These are phyloP conservation scores for Sordariomycetes sp. DNA, from an alignment of 2,329 filamentous ascomycete genomes.

Conservation along the genomic window DNA sequence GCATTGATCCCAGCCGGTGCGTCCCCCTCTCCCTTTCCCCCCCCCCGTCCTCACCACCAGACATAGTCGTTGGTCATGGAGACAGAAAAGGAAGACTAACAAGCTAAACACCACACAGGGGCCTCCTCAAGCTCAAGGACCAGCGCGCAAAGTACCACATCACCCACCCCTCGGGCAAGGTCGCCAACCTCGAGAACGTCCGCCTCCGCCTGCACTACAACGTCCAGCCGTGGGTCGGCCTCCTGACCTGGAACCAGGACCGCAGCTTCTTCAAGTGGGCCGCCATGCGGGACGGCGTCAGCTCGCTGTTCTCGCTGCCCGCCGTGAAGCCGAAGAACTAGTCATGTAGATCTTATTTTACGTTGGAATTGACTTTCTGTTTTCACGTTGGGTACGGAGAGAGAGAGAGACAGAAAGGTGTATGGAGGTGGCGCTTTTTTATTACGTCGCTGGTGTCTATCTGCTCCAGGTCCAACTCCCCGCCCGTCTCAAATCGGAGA, in stretches of 20 bases:
- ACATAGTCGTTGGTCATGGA: not conserved
- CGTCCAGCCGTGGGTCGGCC: slow-evolving; percentile 92
- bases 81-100: not conserved
- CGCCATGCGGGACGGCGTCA: slow-evolving; percentile 52
- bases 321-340: slow-evolving; percentile 48
- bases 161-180: slow-evolving; percentile 72
- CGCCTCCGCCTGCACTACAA: slow-evolving; percentile 84
- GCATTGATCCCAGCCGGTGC: slow-evolving; percentile 46
- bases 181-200: slow-evolving; percentile 65
- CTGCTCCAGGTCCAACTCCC: not conserved
- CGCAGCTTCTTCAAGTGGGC: slow-evolving; percentile 52
- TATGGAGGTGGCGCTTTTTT: not conserved
- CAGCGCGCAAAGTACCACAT: slow-evolving; percentile 96
- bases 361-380: not conserved
- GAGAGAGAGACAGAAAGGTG: not conserved
- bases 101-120: slow-evolving; percentile 31
- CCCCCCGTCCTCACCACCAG: not conserved
- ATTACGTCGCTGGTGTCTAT: not conserved
- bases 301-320: slow-evolving; percentile 54
- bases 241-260: slow-evolving; percentile 68
- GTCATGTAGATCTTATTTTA: not conserved
- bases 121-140: slow-evolving; percentile 66
- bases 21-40: slow-evolving; percentile 8
- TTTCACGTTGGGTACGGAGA: not conserved
- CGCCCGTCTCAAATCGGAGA: not conserved